Evolutionary conservation across 345 rosid genomes (phyloP), one percentile per base, ranked within the genome.

Genomic region (Euphorbia pulcherrima): DNA sequence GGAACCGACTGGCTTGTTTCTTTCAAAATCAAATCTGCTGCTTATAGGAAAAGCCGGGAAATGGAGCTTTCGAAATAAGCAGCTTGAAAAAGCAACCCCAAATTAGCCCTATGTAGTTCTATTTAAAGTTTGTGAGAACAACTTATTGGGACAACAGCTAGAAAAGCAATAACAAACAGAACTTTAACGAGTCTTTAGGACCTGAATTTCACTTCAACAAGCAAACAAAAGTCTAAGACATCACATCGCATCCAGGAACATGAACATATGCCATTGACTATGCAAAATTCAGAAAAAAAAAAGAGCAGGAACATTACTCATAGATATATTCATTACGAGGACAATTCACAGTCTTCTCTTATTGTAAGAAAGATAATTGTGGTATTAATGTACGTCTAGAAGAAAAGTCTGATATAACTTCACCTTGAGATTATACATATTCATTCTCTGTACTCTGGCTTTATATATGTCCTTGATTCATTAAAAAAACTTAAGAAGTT

Each of bases 401-500:
- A 40, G 21, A 12, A 41, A 47, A 44, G 27, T 9, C 21, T 69
- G 30, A 37, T 37, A 69, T 47, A 58, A 60, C 72, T 27, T 68
- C 37, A 2, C 60, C 61, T 24, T 40, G 5, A 59, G 44, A 59
- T 39, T 41, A n/a, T 58, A 48, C 24, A 50, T n/a, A 50, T 21
- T 21, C 44, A 39, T 27, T 60, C 72, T 63, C 46, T n/a, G 51
- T 21, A 24, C 20, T 48, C 28, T 41, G 10, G 65, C 69, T 50
- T 69, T 65, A 47, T 37, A 68, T 50, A 68, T 57, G 51, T 52
- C 61, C 68, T 56, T 74, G 14, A 62, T 53, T 13, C 28, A 60
- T 27, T 17, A 40, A n/a, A 46, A 13, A 17, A 33, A 33, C 37
- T 7, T n/a, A n/a, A 5, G 51, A 16, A 33, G 24, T 39, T 51